Evolutionary conservation across 441 rosid species (phyloP).

Genomic region (Pelargonium cotyledonis): DNA sequence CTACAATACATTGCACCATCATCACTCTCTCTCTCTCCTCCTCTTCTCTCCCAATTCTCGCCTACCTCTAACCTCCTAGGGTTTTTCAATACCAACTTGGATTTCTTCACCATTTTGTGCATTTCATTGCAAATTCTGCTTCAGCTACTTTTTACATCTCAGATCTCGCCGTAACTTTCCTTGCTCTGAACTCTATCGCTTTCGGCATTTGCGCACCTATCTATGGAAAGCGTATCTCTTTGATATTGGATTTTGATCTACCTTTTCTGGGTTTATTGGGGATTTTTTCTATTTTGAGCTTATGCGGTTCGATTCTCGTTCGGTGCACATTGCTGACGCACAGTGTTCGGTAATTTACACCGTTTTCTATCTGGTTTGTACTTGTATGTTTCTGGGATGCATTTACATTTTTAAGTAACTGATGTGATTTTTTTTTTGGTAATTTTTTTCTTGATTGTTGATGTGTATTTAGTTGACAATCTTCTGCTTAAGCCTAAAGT

Average conservation of each 20-base stretch:
- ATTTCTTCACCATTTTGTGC: neutral
- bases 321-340: neutral
- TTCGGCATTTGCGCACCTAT: too few species aligned
- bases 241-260: neutral
- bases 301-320: neutral
- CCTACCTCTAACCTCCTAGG: neutral
- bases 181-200: neutral
- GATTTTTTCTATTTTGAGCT: constrained; percentile 4
- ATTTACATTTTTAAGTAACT: neutral
- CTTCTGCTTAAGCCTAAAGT: neutral
- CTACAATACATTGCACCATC: too few species aligned
- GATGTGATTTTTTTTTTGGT: neutral
- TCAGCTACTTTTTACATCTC: neutral
- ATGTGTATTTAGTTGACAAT: neutral
- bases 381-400: neutral
- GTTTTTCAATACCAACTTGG: neutral
- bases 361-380: neutral
- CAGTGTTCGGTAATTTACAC: neutral
- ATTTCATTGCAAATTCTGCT: neutral
- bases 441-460: neutral
- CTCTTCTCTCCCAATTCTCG: neutral
- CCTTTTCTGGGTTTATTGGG: neutral
- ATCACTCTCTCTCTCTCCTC: neutral
- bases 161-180: neutral
- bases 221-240: too few species aligned